These are phyloP conservation scores for Jamesozyma rosinii DNA, from an alignment of 805 yeast species.

Conservation along the genomic window DNA sequence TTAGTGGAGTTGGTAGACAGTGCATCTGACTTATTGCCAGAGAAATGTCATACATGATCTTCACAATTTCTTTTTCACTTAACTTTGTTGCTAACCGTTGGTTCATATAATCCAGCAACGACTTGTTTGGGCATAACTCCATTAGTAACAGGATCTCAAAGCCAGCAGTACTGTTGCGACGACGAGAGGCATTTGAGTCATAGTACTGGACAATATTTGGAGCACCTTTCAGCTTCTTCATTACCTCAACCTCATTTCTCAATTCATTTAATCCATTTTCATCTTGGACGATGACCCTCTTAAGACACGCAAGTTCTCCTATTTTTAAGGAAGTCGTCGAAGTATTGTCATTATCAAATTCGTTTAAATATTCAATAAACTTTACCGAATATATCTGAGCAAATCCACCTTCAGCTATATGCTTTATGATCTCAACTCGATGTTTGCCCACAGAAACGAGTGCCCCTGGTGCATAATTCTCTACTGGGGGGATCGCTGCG, in stretches of 20 bases:
- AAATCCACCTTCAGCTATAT: conserved; percentile 68
- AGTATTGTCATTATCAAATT: conserved; percentile 26
- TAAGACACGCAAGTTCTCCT: conserved; percentile 54
- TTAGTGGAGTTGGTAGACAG: conserved; percentile 51
- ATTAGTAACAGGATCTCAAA: conserved; percentile 86
- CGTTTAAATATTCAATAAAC: conserved; percentile 32
- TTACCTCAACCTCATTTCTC: conserved; percentile 73
- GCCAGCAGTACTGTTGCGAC: conserved; percentile 32
- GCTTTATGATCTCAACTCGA: conserved; percentile 43
- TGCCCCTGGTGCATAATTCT: conserved; percentile 35
- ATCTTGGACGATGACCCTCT: conserved; percentile 65
- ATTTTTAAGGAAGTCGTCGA: conserved; percentile 26
- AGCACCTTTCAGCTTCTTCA: conserved; percentile 52
- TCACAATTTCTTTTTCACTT: conserved; percentile 65
- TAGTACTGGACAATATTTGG: conserved; percentile 57
- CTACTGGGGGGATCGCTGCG: background rate
- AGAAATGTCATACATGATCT: conserved; percentile 74
- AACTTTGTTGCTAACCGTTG: conserved; percentile 71
- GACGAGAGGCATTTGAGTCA: conserved; percentile 68
- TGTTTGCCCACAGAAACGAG: conserved; percentile 54
- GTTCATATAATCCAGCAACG: conserved; percentile 91
- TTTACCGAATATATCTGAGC: conserved; percentile 68
- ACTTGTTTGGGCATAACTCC: conserved; percentile 88
- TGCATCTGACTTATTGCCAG: conserved; percentile 87
- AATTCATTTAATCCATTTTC: conserved; percentile 57